Percentiles rank a stretch among this genome's conserved stretches.
Conservation (phyloP, 2,329 filamentous ascomycete species). For the Claviceps sp. region DNA sequence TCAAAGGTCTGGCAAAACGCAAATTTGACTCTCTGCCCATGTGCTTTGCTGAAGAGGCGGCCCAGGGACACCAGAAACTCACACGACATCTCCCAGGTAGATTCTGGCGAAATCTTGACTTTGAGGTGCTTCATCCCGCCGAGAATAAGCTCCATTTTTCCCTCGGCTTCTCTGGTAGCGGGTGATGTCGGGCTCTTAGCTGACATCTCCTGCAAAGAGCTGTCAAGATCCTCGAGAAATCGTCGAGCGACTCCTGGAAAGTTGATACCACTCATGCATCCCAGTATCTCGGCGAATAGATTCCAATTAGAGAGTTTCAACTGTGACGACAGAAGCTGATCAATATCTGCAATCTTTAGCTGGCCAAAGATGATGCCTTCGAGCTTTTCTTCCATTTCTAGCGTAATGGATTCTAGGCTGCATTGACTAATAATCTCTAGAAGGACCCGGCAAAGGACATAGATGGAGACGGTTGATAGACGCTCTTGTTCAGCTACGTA, state of each 20-base stretch:
- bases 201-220: constrained; percentile 60
- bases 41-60: constrained; percentile 68
- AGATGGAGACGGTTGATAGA: constrained; percentile 86
- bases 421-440: constrained; percentile 92
- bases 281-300: constrained; percentile 80
- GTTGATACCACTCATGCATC: constrained; percentile 91
- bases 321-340: constrained; percentile 63
- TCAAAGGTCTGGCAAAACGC: constrained; percentile 90
- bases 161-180: constrained; percentile 55
- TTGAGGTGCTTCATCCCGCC: constrained; percentile 84
- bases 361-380: constrained; percentile 97
- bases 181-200: constrained; percentile 48
- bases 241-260: constrained; percentile 72
- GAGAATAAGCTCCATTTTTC: constrained; percentile 74
- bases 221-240: constrained; percentile 70
- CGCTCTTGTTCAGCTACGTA: constrained; percentile 71
- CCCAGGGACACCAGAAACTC: constrained; percentile 76
- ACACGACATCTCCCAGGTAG: constrained; percentile 74
- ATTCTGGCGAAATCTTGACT: constrained; percentile 58
- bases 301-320: constrained; percentile 91
- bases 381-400: constrained; percentile 85
- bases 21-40: constrained; percentile 82
- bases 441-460: constrained; percentile 84
- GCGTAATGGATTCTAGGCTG: constrained; percentile 65
- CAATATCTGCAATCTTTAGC: constrained; percentile 74